phyloP scores from a whole-genome alignment of 2,329 filamentous ascomycete species.

The Monosporascus sp. region DNA sequence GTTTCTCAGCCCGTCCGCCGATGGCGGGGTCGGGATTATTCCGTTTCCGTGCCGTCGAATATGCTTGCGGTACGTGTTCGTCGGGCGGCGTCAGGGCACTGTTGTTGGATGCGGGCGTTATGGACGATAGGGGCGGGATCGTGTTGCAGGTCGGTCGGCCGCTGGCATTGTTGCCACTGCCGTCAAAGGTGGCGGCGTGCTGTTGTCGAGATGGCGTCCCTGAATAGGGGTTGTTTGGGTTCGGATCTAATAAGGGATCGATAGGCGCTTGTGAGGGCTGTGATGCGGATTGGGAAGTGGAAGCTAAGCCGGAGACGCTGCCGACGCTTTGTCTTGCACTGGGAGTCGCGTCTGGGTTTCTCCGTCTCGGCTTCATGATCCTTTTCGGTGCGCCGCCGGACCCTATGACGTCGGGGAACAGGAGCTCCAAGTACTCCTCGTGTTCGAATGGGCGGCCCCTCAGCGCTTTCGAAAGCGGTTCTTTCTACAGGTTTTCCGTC shows the following conservation, averaged over 20 bases:
- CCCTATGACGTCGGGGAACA: slow-evolving; percentile 56
- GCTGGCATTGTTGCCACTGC: not conserved
- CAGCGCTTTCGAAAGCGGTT: slow-evolving; percentile 52
- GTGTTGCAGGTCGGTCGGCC: slow-evolving; percentile 27
- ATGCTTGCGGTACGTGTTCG: slow-evolving; percentile 35
- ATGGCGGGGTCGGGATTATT: slow-evolving; percentile 16
- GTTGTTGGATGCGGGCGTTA: slow-evolving; percentile 25
- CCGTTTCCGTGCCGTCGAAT: slow-evolving; percentile 33
- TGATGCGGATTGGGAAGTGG: slow-evolving; percentile 13
- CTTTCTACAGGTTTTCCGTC: slow-evolving; percentile 36
- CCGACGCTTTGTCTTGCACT: slow-evolving; percentile 30
- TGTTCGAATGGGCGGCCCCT: slow-evolving; percentile 55
- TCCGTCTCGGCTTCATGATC: slow-evolving; percentile 50
- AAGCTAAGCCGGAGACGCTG: slow-evolving; percentile 25
- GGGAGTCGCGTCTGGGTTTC: slow-evolving; percentile 39
- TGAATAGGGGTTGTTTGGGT: slow-evolving; percentile 13
- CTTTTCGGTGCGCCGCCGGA: slow-evolving; percentile 56
- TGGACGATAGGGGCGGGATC: slow-evolving; percentile 35
- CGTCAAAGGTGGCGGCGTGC: slow-evolving; percentile 8
- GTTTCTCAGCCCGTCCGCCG: slow-evolving; percentile 17
- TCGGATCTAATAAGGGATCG: slow-evolving; percentile 19
- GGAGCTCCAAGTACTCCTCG: slow-evolving; percentile 55
- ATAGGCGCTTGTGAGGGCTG: slow-evolving; percentile 6
- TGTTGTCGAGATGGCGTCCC: slow-evolving; percentile 15
- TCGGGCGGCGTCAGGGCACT: slow-evolving; percentile 52